Base-by-base conservation (phyloP, 2,329 filamentous ascomycete species). In the Hypoxylon sp. region DNA sequence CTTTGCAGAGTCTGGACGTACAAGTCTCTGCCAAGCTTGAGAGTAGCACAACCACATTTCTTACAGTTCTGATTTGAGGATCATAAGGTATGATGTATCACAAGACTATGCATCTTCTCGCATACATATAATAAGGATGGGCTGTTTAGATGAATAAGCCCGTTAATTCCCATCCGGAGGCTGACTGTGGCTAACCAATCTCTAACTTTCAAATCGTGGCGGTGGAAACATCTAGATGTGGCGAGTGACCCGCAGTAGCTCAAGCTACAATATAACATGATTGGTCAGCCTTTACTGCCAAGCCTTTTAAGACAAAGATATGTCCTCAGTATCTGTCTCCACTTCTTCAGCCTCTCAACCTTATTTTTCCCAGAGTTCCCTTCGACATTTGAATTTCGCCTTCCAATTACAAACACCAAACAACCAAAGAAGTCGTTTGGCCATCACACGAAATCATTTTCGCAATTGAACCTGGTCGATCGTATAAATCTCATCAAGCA, bases 171-270 rank as follows among this genome's bases (percentile, higher is more conserved):
- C 5, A 23, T 60, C 5, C 4, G 17, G 10, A 21, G 17, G 34
- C 5, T 17, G 14, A 51, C 46, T 63, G 60, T 63, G 60, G 60
- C 60, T 63, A 36, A 58, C 28, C 7, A 65, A 5, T 36, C 17
- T 32, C n/a, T 23, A 17, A 17, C 14, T 5, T 5, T 38, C 10
- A n/a, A 43, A 41, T 50, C 28, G 68, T 68, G 64, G 68, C 65
- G 50, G 58, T 70, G 43, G 68, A 70, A 70, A 30, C 25, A 68
- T 68, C 68, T 60, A 70, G 65, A 63, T 62, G 68, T 70, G 68
- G 68, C 68, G 57, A 45, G 19, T 56, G 19, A 13, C 23, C 41
- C n/a, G 25, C 38, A 34, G 30, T 21, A 67, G 67, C 52, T 66
- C 21, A 32, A 17, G 38, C 14, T 23, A n/a, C 11, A 11, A 43